phyloP scores from a whole-genome alignment of 2,329 filamentous ascomycete species.

The Sporothrix mexicana region DNA sequence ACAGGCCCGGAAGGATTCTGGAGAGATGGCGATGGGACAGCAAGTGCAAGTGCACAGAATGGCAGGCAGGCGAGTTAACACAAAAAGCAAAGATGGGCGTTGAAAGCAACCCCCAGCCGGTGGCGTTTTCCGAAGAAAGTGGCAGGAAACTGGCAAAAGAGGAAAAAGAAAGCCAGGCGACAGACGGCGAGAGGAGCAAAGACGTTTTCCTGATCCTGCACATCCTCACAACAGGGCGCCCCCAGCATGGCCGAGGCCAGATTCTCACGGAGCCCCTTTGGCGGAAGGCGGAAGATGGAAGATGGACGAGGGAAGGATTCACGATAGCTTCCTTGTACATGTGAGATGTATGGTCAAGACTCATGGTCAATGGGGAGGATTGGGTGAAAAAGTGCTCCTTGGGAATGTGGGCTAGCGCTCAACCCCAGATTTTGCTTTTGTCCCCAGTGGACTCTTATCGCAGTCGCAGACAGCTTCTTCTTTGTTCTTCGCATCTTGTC shows the following conservation, averaged over 20 bases:
- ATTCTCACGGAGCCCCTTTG: neutral
- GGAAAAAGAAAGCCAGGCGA: neutral
- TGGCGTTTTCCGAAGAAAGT: no score
- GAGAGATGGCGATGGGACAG: slow-evolving; percentile 3
- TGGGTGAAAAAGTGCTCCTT: no score
- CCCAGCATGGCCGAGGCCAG: slow-evolving; percentile 14
- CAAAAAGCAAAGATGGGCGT: neutral
- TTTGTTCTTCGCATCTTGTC: no score
- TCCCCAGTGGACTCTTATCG: neutral
- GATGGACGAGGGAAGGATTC: neutral
- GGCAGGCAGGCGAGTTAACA: neutral
- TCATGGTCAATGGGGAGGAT: neutral
- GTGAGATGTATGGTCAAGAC: no score
- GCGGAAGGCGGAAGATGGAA: neutral
- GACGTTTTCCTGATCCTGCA: slow-evolving; percentile 13
- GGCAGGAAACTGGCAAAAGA: neutral
- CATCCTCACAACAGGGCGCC: neutral
- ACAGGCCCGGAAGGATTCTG: slow-evolving; percentile 19
- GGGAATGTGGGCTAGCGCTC: slow-evolving; percentile 4
- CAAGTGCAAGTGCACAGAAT: neutral
- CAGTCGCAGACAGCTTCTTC: neutral
- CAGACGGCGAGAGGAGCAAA: neutral
- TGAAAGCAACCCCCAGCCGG: neutral
- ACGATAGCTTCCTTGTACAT: neutral
- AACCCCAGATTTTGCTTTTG: slow-evolving; percentile 10